These are phyloP conservation scores for Sherardia arvensis DNA, from an alignment of 257 asterid genomes.

Conservation along the genomic window DNA sequence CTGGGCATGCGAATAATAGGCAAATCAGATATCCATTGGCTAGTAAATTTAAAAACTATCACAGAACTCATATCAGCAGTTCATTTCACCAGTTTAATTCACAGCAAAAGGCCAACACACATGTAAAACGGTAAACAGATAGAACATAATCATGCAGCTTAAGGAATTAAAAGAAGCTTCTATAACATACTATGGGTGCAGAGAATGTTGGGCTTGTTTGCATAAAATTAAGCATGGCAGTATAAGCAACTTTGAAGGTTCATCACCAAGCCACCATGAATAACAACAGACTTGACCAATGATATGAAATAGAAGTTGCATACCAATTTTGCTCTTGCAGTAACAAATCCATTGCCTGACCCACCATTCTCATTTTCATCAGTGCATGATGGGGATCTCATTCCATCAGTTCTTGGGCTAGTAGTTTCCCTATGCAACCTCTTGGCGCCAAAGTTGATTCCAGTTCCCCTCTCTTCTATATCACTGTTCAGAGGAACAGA, in stretches of 20 bases:
- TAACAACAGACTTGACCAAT: background rate
- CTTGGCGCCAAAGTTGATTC: conserved; percentile 40
- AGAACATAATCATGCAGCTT: background rate
- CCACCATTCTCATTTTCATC: conserved; percentile 59
- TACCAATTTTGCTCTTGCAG: conserved; percentile 93
- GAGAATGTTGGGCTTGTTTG: background rate
- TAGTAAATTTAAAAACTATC: background rate
- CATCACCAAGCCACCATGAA: background rate
- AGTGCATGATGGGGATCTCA: conserved; percentile 44
- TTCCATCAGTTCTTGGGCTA: conserved; percentile 48
- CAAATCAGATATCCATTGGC: background rate
- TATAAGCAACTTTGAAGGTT: background rate
- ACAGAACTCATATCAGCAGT: background rate
- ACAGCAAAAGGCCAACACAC: background rate
- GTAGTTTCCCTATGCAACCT: conserved; percentile 43
- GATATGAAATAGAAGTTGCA: no score
- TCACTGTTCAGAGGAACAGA: conserved; percentile 27
- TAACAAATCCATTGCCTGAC: conserved; percentile 75
- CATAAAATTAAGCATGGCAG: background rate
- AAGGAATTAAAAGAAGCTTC: background rate
- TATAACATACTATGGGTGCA: background rate
- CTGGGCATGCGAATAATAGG: conserved; percentile 28
- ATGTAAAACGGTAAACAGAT: background rate
- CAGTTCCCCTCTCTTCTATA: conserved; percentile 43
- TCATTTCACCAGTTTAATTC: conserved; percentile 4